Evolutionary conservation across 768 basidiomycete genomes (phyloP).

Genomic region (Clathrus columnatus): DNA sequence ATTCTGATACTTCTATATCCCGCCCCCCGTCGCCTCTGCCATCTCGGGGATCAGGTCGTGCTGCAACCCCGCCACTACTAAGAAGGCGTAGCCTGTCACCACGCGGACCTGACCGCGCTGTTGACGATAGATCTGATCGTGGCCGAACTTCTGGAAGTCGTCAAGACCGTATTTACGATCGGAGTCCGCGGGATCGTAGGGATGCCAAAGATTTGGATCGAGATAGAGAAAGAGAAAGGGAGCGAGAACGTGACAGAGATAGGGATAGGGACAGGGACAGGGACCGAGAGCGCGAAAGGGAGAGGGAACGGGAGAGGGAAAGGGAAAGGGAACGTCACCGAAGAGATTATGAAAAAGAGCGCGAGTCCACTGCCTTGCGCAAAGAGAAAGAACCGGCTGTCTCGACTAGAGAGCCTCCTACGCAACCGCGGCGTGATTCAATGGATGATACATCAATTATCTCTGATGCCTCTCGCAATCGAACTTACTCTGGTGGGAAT

Average conservation of each 20-base stretch:
- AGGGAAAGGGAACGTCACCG: constrained; percentile 15
- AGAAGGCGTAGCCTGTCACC: constrained; percentile 56
- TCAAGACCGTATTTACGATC: constrained; percentile 24
- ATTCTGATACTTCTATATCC: constrained; percentile 23
- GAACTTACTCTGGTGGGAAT: constrained; percentile 28
- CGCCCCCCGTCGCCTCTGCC: constrained; percentile 39
- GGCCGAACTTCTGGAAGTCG: constrained; percentile 12
- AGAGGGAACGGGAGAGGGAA: constrained; percentile 17
- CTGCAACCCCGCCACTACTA: constrained; percentile 45
- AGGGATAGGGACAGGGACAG: constrained; percentile 30
- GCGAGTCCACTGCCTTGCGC: constrained; percentile 34
- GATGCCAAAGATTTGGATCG: constrained; percentile 30
- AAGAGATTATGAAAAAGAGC: constrained; percentile 8
- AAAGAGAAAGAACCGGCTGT: constrained; percentile 50
- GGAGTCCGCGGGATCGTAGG: constrained; percentile 37
- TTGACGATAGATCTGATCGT: constrained; percentile 37
- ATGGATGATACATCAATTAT: constrained; percentile 52
- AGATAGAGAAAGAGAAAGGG: constrained; percentile 29
- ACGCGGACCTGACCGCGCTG: constrained; percentile 19
- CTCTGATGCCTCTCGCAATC: constrained; percentile 51
- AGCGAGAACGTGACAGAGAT: constrained; percentile 37
- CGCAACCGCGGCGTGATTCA: constrained; percentile 20
- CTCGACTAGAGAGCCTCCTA: constrained; percentile 26
- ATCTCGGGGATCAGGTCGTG: constrained; percentile 22
- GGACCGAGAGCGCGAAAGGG: constrained; percentile 20